Conservation (phyloP, 768 basidiomycete genomes). For the Lactarius quietus region DNA sequence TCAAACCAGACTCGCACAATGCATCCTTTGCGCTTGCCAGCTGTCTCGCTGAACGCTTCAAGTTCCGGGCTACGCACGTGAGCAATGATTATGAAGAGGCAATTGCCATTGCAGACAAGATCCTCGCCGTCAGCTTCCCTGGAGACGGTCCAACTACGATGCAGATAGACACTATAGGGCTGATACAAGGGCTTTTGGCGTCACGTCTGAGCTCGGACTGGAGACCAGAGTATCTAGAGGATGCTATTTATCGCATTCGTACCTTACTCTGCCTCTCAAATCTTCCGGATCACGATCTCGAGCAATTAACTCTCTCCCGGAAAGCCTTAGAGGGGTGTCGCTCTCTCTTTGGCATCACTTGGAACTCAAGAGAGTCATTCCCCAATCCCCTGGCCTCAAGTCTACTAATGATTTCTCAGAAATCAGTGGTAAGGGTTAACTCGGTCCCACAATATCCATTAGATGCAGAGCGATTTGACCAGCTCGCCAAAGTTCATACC, state of each 20-base stretch:
- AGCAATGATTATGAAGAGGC: neutral
- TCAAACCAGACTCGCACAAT: neutral
- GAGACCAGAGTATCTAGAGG: neutral
- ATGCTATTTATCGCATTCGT: neutral
- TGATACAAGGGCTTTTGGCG: neutral
- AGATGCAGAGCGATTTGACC: too few species aligned
- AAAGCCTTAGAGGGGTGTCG: too few species aligned
- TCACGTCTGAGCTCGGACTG: neutral
- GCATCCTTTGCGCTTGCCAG: neutral
- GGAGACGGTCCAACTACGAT: neutral
- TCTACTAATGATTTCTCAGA: neutral
- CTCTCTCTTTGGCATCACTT: too few species aligned
- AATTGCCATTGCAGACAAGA: neutral
- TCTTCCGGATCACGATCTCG: neutral
- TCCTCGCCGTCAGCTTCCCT: neutral
- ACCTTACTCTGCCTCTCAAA: neutral
- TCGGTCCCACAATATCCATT: too few species aligned
- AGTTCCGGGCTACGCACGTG: neutral
- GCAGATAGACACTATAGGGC: rapidly evolving
- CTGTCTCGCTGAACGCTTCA: neutral
- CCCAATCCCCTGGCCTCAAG: too few species aligned
- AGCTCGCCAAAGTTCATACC: neutral
- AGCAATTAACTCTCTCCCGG: too few species aligned
- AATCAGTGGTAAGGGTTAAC: too few species aligned
- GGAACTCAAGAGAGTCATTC: too few species aligned